These are phyloP conservation scores for Celoporthe dispersa DNA, from an alignment of 2,329 filamentous ascomycete species.

Conservation along the genomic window DNA sequence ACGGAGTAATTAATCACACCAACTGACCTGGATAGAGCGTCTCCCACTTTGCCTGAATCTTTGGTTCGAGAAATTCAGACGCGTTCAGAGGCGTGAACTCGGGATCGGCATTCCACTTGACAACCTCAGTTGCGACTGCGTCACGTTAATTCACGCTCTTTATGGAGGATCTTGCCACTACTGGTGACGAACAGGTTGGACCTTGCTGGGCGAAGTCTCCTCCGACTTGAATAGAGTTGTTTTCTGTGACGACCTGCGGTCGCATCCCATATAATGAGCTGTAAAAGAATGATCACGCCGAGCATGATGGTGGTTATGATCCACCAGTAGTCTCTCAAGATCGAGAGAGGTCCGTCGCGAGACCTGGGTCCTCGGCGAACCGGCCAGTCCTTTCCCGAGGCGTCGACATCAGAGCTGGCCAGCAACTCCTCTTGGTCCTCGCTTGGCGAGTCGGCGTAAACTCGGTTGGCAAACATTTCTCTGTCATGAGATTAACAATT, in stretches of 20 bases:
- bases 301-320: conserved; percentile 40
- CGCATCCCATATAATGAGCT: conserved; percentile 32
- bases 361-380: neutral
- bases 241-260: conserved; percentile 9
- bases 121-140: conserved; percentile 42
- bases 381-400: conserved; percentile 37
- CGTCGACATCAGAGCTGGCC: conserved; percentile 41
- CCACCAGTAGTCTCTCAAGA: conserved; percentile 36
- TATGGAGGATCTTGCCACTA: too few species aligned
- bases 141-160: neutral
- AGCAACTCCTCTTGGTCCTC: conserved; percentile 37
- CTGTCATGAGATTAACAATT: neutral
- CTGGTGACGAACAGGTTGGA: conserved; percentile 40
- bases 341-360: neutral
- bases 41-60: conserved; percentile 44
- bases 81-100: conserved; percentile 46
- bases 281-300: conserved; percentile 37
- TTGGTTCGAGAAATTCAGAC: conserved; percentile 43
- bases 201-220: conserved; percentile 43
- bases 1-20: too few species aligned
- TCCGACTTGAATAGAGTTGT: conserved; percentile 40
- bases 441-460: conserved; percentile 32
- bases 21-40: conserved; percentile 43
- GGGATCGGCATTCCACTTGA: conserved; percentile 44
- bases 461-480: neutral